Percentiles rank a stretch among this genome's conserved stretches.
Evolutionary conservation across 2,329 filamentous ascomycete genomes (phyloP).

Genomic region (Talaromyces sp.): DNA sequence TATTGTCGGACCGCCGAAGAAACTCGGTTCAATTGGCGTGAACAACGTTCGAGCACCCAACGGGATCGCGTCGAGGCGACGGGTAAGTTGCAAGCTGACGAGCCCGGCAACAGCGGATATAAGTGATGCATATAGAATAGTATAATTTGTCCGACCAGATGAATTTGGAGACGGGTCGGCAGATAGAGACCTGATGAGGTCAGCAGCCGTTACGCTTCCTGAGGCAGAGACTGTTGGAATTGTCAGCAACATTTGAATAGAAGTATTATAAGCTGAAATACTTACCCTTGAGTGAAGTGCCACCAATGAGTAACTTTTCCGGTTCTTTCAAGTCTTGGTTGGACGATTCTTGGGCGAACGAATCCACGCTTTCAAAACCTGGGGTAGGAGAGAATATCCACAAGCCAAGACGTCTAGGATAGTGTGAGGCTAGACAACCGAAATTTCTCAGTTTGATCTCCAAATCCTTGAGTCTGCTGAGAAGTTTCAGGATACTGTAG

Average conservation of each 20-base stretch:
- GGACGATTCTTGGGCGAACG: slow-evolving; percentile 21
- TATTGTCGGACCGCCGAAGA: slow-evolving; percentile 23
- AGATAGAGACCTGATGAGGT: slow-evolving; percentile 31
- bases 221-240: slow-evolving; percentile 25
- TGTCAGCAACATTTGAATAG: not conserved
- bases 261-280: not conserved
- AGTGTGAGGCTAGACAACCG: slow-evolving; percentile 33
- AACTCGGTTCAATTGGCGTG: slow-evolving; percentile 25
- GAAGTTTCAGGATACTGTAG: slow-evolving; percentile 31
- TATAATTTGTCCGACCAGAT: slow-evolving; percentile 21
- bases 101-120: slow-evolving; percentile 33
- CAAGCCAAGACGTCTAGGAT: slow-evolving; percentile 31
- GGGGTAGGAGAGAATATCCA: slow-evolving; percentile 36
- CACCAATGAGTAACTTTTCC: slow-evolving; percentile 24
- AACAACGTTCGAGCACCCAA: slow-evolving; percentile 37
- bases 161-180: slow-evolving; percentile 22
- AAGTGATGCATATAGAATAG: slow-evolving; percentile 34
- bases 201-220: slow-evolving; percentile 27
- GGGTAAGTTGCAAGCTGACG: slow-evolving; percentile 31
- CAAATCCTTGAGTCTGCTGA: slow-evolving; percentile 34
- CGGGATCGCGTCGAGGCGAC: slow-evolving; percentile 30
- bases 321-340: slow-evolving; percentile 15
- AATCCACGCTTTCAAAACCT: slow-evolving; percentile 29
- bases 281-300: slow-evolving; percentile 29
- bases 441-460: slow-evolving; percentile 30